Percentiles rank a stretch among this genome's conserved stretches.
Conservation (phyloP, 2,329 filamentous ascomycete species). For the Lasiodiplodia gonubiensis region DNA sequence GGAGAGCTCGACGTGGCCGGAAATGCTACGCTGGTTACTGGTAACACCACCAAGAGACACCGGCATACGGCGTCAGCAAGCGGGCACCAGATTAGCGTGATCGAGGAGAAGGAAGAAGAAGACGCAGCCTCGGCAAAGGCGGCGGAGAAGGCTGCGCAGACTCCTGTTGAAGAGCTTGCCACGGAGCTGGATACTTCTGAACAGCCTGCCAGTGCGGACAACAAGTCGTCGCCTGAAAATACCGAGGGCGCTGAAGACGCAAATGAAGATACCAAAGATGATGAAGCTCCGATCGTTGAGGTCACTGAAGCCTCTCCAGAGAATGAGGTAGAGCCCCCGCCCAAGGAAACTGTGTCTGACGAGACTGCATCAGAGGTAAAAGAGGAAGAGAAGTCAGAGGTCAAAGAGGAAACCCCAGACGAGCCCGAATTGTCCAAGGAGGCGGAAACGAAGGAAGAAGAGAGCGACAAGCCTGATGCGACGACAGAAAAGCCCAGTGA, state of each 20-base stretch:
- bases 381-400: constrained; percentile 2
- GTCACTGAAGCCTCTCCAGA: constrained; percentile 13
- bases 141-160: constrained; percentile 34
- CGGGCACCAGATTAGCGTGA: constrained; percentile 73
- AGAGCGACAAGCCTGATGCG: constrained; percentile 30
- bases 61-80: constrained; percentile 81
- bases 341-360: constrained; percentile 5
- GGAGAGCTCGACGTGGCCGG: constrained; percentile 36
- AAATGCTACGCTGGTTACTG: constrained; percentile 58
- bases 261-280: background rate
- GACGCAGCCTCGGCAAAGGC: constrained; percentile 35
- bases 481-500: constrained; percentile 35
- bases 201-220: constrained; percentile 17
- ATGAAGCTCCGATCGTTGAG: constrained; percentile 2
- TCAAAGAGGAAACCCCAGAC: background rate
- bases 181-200: constrained; percentile 33
- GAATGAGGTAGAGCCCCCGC: background rate
- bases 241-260: background rate
- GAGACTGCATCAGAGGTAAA: constrained; percentile 20
- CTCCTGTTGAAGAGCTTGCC: constrained; percentile 33
- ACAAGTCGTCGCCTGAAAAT: constrained; percentile 23
- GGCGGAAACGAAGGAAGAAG: constrained; percentile 29
- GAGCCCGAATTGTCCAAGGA: background rate
- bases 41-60: constrained; percentile 79
- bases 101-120: constrained; percentile 82